These are phyloP conservation scores for Neurospora sp. DNA, from an alignment of 495 filamentous ascomycete genomes.

Conservation along the genomic window DNA sequence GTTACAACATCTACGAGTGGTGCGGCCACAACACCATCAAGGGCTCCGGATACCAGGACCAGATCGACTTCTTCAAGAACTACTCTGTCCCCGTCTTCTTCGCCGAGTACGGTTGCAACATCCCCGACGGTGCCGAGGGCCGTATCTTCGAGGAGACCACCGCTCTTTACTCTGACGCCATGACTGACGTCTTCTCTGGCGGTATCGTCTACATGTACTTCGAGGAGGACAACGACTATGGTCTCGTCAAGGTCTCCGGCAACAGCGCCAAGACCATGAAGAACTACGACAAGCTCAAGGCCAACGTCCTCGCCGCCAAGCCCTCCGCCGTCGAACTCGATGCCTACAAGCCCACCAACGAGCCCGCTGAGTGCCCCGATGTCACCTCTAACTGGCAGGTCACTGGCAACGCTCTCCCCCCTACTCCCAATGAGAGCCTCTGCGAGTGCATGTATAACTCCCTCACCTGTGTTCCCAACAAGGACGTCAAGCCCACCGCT, in stretches of 20 bases:
- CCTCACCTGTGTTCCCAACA: slow-evolving; percentile 57
- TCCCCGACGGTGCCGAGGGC: slow-evolving; percentile 42
- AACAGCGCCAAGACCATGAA: slow-evolving; percentile 48
- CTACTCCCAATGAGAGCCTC: slow-evolving; percentile 60
- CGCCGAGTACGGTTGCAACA: slow-evolving; percentile 95
- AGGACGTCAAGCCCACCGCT: slow-evolving; percentile 35
- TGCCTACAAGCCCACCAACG: slow-evolving; percentile 71
- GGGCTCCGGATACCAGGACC: slow-evolving; percentile 64
- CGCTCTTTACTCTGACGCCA: slow-evolving; percentile 68
- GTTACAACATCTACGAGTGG: slow-evolving; percentile 99
- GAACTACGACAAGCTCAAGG: slow-evolving; percentile 69
- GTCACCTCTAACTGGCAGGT: slow-evolving; percentile 59
- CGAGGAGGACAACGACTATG: slow-evolving; percentile 83
- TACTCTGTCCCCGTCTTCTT: slow-evolving; percentile 95
- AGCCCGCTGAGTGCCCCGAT: slow-evolving; percentile 62
- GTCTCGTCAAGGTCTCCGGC: slow-evolving; percentile 56
- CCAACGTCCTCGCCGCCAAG: slow-evolving; percentile 55
- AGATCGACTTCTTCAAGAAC: slow-evolving; percentile 72
- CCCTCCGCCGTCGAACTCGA: slow-evolving; percentile 54
- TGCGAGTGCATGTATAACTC: slow-evolving; percentile 75
- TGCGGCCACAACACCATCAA: slow-evolving; percentile 71
- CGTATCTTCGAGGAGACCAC: slow-evolving; percentile 81
- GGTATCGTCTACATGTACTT: slow-evolving; percentile 98
- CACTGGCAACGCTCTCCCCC: slow-evolving; percentile 55
- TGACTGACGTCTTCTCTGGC: slow-evolving; percentile 81